phyloP scores from a whole-genome alignment of 1,139 yeast species.

The Kurtzmaniella natalensis region DNA sequence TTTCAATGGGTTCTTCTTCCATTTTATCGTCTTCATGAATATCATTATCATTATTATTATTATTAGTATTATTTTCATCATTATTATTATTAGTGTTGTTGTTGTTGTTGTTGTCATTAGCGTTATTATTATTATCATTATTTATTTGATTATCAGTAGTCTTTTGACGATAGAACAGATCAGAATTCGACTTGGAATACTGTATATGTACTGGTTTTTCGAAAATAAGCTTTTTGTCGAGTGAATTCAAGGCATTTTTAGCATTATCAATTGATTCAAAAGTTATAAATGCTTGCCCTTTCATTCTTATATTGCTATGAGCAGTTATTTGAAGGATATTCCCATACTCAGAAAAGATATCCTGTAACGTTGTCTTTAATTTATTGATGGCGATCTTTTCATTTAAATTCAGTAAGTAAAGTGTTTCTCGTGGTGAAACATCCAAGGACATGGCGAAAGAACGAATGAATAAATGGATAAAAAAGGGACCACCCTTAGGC shows the following conservation, averaged over 20 bases:
- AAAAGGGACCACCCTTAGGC: no score
- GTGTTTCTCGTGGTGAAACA: slow-evolving; percentile 27
- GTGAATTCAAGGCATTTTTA: slow-evolving; percentile 39
- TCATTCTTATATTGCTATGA: slow-evolving; percentile 56
- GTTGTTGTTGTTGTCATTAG: neutral
- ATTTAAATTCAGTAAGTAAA: slow-evolving; percentile 67
- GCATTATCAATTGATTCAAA: slow-evolving; percentile 46
- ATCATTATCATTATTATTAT: no score
- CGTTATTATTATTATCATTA: neutral
- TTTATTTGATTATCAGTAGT: no score
- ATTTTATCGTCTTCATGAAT: neutral
- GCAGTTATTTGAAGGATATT: slow-evolving; percentile 52
- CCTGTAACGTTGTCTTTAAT: slow-evolving; percentile 41
- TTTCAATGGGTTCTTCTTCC: slow-evolving; percentile 4
- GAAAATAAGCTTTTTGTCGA: slow-evolving; percentile 44
- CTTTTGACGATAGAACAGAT: slow-evolving; percentile 24
- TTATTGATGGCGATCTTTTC: slow-evolving; percentile 59
- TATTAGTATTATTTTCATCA: no score
- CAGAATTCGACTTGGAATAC: slow-evolving; percentile 46
- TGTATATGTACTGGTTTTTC: slow-evolving; percentile 50
- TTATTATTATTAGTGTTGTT: no score
- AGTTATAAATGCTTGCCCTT: slow-evolving; percentile 87
- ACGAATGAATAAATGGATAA: no score
- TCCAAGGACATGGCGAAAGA: neutral
- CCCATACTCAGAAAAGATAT: slow-evolving; percentile 45